A percentile compares a stretch with the other conserved stretches of the same genome.
Evolutionary conservation across 2,329 filamentous ascomycete genomes (phyloP).

Genomic region (Cercospora canescens): DNA sequence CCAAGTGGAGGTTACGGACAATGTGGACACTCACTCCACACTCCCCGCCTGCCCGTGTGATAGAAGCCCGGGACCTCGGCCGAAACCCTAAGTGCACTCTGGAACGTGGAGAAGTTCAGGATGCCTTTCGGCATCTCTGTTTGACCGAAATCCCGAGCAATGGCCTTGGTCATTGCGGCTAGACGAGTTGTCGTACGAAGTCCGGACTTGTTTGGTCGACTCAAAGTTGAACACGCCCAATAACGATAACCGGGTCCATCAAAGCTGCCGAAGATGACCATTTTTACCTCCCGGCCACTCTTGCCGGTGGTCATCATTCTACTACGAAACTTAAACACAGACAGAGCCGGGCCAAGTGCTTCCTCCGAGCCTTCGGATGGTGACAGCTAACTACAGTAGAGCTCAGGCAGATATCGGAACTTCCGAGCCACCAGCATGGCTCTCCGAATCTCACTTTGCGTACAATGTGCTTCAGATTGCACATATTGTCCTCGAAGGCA

Average conservation of each 20-base stretch:
- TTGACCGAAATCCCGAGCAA: neutral
- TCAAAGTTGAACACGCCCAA: neutral
- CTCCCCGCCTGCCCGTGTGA: neutral
- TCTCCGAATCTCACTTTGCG: neutral
- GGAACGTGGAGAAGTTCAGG: neutral
- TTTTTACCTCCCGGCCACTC: neutral
- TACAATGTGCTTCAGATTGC: neutral
- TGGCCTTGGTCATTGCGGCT: neutral
- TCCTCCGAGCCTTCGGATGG: neutral
- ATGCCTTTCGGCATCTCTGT: neutral
- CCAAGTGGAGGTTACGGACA: neutral
- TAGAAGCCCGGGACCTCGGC: neutral
- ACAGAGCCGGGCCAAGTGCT: neutral
- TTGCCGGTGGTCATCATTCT: neutral
- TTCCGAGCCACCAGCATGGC: neutral
- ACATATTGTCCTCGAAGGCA: neutral
- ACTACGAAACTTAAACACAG: neutral
- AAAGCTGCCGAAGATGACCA: neutral
- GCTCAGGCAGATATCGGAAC: neutral
- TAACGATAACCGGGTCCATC: neutral
- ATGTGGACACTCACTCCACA: neutral
- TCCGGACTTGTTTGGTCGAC: neutral
- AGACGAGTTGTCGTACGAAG: neutral
- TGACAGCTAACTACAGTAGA: neutral
- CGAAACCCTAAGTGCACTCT: constrained; percentile 11